Base-by-base conservation (phyloP, 495 filamentous ascomycete species). In the Elasticomyces elasticus region DNA sequence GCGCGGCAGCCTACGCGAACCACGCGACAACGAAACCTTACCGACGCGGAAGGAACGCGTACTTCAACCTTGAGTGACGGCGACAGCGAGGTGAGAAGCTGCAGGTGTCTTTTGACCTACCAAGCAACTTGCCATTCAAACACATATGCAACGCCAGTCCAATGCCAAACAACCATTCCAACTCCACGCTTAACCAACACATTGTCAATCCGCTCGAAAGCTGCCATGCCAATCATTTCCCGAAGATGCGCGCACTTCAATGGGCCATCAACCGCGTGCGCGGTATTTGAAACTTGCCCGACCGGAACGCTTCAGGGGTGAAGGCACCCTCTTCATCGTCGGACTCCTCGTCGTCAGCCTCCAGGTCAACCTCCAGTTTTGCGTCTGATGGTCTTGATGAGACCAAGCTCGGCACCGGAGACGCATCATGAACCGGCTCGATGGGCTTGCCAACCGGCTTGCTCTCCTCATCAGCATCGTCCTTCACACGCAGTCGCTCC, bases 281-380 rank as follows among this genome's bases (percentile, higher is more conserved):
- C 4, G 51, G 22, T 31, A 60, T 37, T 10, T 60, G 43, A 22
- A 38, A 51, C 46, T 26, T 49, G 19, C 42, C 50, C 17, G 62
- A 22, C 27, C 55, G 55, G 26, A 64, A 51, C 11, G 61, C 54
- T 11, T 60, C 53, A 48, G 66, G 49, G 11, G 55, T 52, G 42
- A 67, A 64, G 25, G 61, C 60, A 1, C 41, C 33, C 19, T 63
- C 61, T 28, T 64, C 66, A 13, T 59, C 61, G 11, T 50, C 52
- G 15, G 30, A 17, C 4, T 25, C 45, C 17, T 58, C 59, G 37
- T 61, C 62, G 35, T 67, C 66, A 19, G 61, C 54, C 45, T 67
- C 64, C 4, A 66, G 61, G 43, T 63, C 63, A 12, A 59, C 43
- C 13, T 57, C 50, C 37, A 57, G 49, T 7, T 40, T 25, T 22